phyloP scores from a whole-genome alignment of 2,329 filamentous ascomycete genomes.

The Hysterium pulicare region DNA sequence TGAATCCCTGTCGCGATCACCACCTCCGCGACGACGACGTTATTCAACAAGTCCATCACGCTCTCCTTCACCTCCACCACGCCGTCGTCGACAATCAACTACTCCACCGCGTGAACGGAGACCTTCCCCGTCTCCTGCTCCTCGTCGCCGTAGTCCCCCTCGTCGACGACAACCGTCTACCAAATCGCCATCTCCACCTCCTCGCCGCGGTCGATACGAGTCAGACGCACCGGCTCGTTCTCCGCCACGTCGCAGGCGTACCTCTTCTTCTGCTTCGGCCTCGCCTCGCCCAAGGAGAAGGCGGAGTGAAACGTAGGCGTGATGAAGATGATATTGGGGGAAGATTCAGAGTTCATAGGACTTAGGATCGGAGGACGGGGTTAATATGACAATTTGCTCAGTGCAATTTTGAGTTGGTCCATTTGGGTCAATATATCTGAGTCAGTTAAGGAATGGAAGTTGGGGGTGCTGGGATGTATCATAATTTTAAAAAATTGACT shows the following conservation, averaged over 20 bases:
- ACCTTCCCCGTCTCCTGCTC: slow-evolving; percentile 6
- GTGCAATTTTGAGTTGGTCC: too few relatives aligned
- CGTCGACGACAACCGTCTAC: slow-evolving; percentile 4
- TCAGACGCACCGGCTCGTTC: slow-evolving; percentile 6
- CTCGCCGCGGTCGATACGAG: slow-evolving; percentile 11
- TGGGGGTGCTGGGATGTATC: too few relatives aligned
- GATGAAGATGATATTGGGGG: too few relatives aligned
- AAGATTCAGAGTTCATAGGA: too few relatives aligned
- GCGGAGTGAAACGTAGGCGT: slow-evolving; percentile 1
- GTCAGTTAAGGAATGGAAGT: too few relatives aligned
- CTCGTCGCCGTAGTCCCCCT: slow-evolving; percentile 1
- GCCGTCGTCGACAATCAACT: slow-evolving; percentile 1
- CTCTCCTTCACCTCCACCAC: neutral
- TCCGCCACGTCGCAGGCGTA: slow-evolving; percentile 7
- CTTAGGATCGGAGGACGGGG: too few relatives aligned
- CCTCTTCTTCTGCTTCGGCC: slow-evolving; percentile 8
- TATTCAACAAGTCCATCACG: neutral
- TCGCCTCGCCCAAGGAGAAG: slow-evolving; percentile 11
- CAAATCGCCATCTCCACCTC: slow-evolving; percentile 15
- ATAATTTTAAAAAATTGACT: too few relatives aligned
- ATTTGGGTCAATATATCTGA: too few relatives aligned
- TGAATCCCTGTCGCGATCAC: slow-evolving; percentile 50
- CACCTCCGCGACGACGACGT: slow-evolving; percentile 35
- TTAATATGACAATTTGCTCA: too few relatives aligned
- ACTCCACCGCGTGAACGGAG: slow-evolving; percentile 2